Percentiles rank a stretch among this genome's conserved stretches.
Evolutionary conservation across 331 rosid genomes (phyloP).

Genomic region (Cydonia oblonga): DNA sequence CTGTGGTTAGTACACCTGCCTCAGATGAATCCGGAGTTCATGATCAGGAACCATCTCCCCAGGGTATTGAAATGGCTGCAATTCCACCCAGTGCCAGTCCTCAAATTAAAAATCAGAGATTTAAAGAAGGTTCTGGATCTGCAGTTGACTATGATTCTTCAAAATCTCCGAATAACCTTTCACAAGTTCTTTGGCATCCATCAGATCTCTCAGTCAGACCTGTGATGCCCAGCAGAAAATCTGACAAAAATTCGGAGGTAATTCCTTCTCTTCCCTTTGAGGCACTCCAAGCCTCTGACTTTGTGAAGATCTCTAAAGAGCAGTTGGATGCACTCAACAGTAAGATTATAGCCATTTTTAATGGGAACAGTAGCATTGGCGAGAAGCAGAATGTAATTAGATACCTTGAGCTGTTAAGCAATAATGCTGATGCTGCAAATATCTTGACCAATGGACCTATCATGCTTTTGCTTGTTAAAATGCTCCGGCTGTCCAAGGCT

Average conservation of each 20-base stretch:
- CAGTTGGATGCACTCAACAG: slow-evolving; percentile 49
- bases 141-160: slow-evolving; percentile 51
- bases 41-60: slow-evolving; percentile 60
- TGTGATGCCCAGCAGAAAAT: slow-evolving; percentile 91
- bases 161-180: slow-evolving; percentile 42
- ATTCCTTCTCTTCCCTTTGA: slow-evolving; percentile 85
- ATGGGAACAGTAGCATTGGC: slow-evolving; percentile 61
- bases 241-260: slow-evolving; percentile 59
- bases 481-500: slow-evolving; percentile 78
- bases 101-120: slow-evolving; percentile 54
- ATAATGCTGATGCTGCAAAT: slow-evolving; percentile 84
- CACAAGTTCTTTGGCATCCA: slow-evolving; percentile 82
- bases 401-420: slow-evolving; percentile 87
- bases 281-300: slow-evolving; percentile 68
- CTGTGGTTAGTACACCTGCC: slow-evolving; percentile 28
- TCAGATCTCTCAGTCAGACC: slow-evolving; percentile 96
- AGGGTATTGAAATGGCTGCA: slow-evolving; percentile 37
- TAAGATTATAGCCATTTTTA: slow-evolving; percentile 54
- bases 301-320: slow-evolving; percentile 74
- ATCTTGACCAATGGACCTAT: slow-evolving; percentile 94
- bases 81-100: slow-evolving; percentile 65
- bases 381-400: slow-evolving; percentile 88
- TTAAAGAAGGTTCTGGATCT: slow-evolving; percentile 58
- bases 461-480: slow-evolving; percentile 82
- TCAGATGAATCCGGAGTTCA: slow-evolving; percentile 36